Base-by-base conservation (phyloP, 129 eudicot species). In the Smallanthus sonchifolius region DNA sequence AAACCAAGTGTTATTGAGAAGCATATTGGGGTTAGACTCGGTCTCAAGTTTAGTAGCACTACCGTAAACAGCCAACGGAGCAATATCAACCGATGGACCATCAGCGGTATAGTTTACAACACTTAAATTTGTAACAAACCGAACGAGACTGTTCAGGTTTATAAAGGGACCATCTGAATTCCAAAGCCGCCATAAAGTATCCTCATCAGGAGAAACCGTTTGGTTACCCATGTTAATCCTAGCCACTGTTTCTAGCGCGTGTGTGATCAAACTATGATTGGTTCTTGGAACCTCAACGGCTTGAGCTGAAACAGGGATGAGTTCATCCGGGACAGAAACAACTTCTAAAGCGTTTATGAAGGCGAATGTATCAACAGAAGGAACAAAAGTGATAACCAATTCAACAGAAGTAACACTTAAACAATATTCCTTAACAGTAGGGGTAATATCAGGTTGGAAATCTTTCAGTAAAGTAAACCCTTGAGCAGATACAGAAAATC, bases 191-290 rank as follows among this genome's bases (percentile, higher is more conserved):
- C 79, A 85, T 71, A 81, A 68, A 11, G 87, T 77, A 63, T 87
- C 93, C 32, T 87, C 83, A 47, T 68, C 83, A 45, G 87, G 87
- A 15, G 61, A 77, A n/a, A 87, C 89, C 1, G 77, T 40, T 56
- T 37, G 70, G 69, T 89, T 87, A 7, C 96, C 96, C 96, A 89
- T 89, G 35, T 89, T 89, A 39, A 84, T 84, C 79, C 92, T 83
- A 24, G 17, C 80, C 36, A 80, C 85, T 15, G 86, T 87, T 68
- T 89, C 86, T 15, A 87, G 64, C 32, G 90, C 92, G 7, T 69
- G 85, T 24, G 75, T 59, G 38, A 48, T 65, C 56, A 89, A 32
- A 75, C 20, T 79, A 35, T 54, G 70, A 43, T 52, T 51, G 47
- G 42, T 67, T 19, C 44, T 49, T 14, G 72, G 84, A 65, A 36